These are phyloP conservation scores for Picochlorum sp. DNA, from an alignment of 139 green algal genomes.

Conservation along the genomic window DNA sequence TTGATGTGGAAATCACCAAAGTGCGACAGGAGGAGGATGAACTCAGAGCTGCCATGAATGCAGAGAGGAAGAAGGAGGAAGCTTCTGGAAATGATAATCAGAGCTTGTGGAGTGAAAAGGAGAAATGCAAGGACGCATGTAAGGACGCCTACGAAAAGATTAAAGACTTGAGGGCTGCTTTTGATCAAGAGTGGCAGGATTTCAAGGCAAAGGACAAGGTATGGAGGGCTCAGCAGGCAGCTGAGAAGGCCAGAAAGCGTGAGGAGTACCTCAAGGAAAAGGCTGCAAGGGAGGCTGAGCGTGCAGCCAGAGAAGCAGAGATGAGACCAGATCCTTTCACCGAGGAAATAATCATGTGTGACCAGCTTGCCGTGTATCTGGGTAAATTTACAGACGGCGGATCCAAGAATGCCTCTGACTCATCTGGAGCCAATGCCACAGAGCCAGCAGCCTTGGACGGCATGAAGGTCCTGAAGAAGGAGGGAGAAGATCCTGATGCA, in stretches of 20 bases:
- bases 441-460: conserved; percentile 6
- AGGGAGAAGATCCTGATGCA: conserved; percentile 24
- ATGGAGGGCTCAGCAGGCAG: conserved; percentile 18
- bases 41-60: conserved; percentile 7
- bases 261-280: conserved; percentile 22
- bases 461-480: conserved; percentile 23
- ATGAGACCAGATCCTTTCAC: conserved; percentile 28
- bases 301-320: conserved; percentile 16
- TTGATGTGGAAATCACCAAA: conserved; percentile 26
- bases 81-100: conserved; percentile 5
- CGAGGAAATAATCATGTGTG: conserved; percentile 26
- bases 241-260: conserved; percentile 13
- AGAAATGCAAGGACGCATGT: conserved; percentile 33
- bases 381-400: conserved; percentile 14
- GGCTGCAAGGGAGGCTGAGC: conserved; percentile 22
- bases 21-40: conserved; percentile 22
- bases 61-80: conserved; percentile 2
- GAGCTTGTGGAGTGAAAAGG: conserved; percentile 14
- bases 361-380: conserved; percentile 28
- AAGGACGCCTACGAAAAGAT: conserved; percentile 40
- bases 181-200: conserved; percentile 18
- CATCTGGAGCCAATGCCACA: background rate
- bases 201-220: conserved; percentile 28
- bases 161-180: conserved; percentile 27
- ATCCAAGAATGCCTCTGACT: background rate